Evolutionary conservation across 495 filamentous ascomycete species (phyloP).

Genomic region (Coniosporium apollinis): DNA sequence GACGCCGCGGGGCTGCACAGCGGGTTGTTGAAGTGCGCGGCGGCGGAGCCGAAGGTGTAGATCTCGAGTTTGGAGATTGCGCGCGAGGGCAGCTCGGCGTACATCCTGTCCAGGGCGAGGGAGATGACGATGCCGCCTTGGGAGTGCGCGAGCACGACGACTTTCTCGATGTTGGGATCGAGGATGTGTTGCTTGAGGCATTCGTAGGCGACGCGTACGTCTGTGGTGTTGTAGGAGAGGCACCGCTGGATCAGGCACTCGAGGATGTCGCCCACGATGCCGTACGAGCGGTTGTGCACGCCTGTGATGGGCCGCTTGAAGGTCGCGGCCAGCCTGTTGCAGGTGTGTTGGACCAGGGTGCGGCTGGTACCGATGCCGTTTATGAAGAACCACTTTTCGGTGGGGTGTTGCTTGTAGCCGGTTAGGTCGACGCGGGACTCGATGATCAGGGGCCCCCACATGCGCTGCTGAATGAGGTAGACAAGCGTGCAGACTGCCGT

Average conservation of each 20-base stretch:
- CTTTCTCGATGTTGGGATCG: constrained; percentile 19
- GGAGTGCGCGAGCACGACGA: constrained; percentile 25
- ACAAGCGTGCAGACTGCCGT: too few species aligned
- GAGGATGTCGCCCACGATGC: constrained; percentile 2
- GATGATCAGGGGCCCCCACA: too few species aligned
- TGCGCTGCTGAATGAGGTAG: too few species aligned
- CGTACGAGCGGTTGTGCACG: constrained; percentile 1
- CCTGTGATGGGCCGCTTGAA: constrained; percentile 1
- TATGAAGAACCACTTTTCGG: constrained; percentile 3
- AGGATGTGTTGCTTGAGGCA: constrained; percentile 12
- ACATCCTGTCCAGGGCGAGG: constrained; percentile 22
- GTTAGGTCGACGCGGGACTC: too few species aligned
- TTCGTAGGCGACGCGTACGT: constrained; percentile 1
- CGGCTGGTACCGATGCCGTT: constrained; percentile 2
- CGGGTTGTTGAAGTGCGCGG: constrained; percentile 24
- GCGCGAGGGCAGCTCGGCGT: constrained; percentile 21
- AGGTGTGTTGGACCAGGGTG: constrained; percentile 1
- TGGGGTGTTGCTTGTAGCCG: too few species aligned
- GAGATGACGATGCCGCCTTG: constrained; percentile 20
- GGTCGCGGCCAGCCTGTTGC: constrained; percentile 1
- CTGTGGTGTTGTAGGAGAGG: constrained; percentile 1
- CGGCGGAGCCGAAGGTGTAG: constrained; percentile 28
- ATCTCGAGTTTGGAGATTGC: constrained; percentile 26
- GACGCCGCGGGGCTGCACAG: too few species aligned
- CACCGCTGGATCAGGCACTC: constrained; percentile 3